A percentile compares a stretch with the other conserved stretches of the same genome.
Conservation (phyloP, 371 early-diverging fungal genomes). For the Scutellospora calospora region DNA sequence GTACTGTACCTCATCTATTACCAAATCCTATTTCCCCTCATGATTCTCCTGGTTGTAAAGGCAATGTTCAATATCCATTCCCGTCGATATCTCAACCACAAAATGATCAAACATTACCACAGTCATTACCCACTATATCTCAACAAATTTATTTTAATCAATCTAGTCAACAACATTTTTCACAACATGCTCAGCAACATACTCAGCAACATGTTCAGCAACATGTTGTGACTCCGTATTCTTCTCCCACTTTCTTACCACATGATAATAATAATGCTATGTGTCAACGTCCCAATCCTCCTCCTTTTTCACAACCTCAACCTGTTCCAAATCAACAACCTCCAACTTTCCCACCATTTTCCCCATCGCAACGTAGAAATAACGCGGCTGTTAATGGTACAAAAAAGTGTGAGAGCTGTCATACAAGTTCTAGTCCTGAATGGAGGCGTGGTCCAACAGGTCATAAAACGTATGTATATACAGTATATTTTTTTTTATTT, state of each 20-base stretch:
- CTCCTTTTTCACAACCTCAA: neutral
- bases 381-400: slow-evolving; percentile 38
- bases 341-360: neutral
- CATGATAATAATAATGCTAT: no score
- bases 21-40: neutral
- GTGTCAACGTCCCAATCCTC: neutral
- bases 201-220: neutral
- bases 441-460: slow-evolving; percentile 84
- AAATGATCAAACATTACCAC: neutral
- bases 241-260: neutral
- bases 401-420: slow-evolving; percentile 73
- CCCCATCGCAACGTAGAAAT: neutral
- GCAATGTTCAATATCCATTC: neutral
- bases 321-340: neutral
- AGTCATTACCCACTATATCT: neutral
- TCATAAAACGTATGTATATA: slow-evolving; percentile 72
- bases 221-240: neutral
- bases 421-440: slow-evolving; percentile 76
- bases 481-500: neutral
- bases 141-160: neutral
- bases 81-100: neutral
- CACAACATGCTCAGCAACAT: neutral
- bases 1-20: neutral
- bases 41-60: neutral
- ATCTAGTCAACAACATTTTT: neutral